These are phyloP conservation scores for Lycium ferocissimum DNA, from an alignment of 257 asterid species.

Conservation along the genomic window DNA sequence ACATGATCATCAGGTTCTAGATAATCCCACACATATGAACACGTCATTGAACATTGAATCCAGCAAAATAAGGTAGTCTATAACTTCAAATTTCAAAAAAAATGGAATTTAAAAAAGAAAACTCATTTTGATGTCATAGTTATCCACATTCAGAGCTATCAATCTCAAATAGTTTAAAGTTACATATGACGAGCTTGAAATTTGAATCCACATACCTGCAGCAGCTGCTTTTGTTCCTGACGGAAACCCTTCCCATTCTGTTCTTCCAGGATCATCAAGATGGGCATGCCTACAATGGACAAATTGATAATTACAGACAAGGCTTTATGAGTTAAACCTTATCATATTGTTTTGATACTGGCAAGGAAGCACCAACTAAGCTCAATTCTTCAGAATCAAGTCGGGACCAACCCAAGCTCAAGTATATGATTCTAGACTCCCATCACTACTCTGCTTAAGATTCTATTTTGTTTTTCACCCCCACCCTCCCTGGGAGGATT, in stretches of 20 bases:
- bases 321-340: constrained; percentile 6
- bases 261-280: constrained; percentile 95
- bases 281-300: constrained; percentile 72
- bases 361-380: neutral
- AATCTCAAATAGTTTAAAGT: neutral
- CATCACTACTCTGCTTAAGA: neutral
- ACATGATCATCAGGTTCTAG: neutral
- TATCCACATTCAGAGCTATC: neutral
- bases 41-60: neutral
- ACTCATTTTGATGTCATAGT: neutral
- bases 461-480: neutral
- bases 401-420: constrained; percentile 1
- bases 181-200: constrained; percentile 17
- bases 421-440: neutral
- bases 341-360: neutral
- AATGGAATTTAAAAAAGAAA: neutral
- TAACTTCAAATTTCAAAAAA: neutral
- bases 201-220: constrained; percentile 65
- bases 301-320: constrained; percentile 13
- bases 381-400: neutral
- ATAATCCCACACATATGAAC: neutral
- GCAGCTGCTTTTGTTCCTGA: constrained; percentile 98
- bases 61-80: neutral
- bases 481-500: neutral
- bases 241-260: constrained; percentile 99